Percentiles rank a stretch among this genome's conserved stretches.
Evolutionary conservation across 768 basidiomycete species (phyloP).

Genomic region (Macrolepiota dolichaula): DNA sequence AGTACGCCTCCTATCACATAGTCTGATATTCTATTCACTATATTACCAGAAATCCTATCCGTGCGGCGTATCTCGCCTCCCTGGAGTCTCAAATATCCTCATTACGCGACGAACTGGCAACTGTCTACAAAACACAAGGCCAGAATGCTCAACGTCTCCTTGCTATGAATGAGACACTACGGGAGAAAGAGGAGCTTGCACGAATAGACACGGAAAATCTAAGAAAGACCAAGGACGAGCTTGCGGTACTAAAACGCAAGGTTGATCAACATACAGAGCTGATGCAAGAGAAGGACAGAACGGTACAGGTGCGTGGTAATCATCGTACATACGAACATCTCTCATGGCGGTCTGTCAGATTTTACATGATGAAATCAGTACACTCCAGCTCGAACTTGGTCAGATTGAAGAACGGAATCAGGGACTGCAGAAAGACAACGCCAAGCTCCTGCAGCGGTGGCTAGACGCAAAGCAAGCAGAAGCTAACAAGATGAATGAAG

Average conservation of each 20-base stretch:
- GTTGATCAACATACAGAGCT: conserved; percentile 83
- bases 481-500: conserved; percentile 94
- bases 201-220: conserved; percentile 80
- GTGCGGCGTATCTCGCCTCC: conserved; percentile 84
- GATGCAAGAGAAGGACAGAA: conserved; percentile 85
- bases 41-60: conserved; percentile 68
- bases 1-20: conserved; percentile 44
- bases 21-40: conserved; percentile 17
- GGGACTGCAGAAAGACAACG: conserved; percentile 89
- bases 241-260: conserved; percentile 64
- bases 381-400: conserved; percentile 85
- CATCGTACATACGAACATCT: conserved; percentile 2
- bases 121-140: conserved; percentile 93
- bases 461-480: conserved; percentile 91
- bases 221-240: conserved; percentile 74
- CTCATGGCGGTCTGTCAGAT: conserved; percentile 46
- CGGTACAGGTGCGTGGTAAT: conserved; percentile 69
- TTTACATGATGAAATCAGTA: conserved; percentile 92
- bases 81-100: conserved; percentile 93
- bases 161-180: conserved; percentile 91
- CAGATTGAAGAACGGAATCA: conserved; percentile 87
- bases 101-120: conserved; percentile 87
- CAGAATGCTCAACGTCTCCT: conserved; percentile 93
- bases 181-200: conserved; percentile 88
- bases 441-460: conserved; percentile 94